Evolutionary conservation across 768 basidiomycete genomes (phyloP), one percentile per base, ranked within the genome.

Genomic region (Amyloporia xantha): DNA sequence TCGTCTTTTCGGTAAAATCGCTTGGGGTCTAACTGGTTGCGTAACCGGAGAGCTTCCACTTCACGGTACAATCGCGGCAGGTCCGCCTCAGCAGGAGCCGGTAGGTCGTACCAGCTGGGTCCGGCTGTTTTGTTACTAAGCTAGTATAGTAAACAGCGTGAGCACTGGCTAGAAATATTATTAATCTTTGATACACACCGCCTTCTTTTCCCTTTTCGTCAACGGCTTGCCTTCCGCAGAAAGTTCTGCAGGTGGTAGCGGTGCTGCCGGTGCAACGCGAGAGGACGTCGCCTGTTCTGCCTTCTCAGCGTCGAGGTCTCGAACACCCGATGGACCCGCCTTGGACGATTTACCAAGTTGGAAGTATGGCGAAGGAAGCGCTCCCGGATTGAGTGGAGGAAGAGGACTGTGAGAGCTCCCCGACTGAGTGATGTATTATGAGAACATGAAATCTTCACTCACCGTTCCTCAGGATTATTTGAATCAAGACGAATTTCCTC

Each of bases 1-100:
- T 86, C 84, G 40, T 92, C 88, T 64, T 89, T 92, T 53, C 81
- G 73, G 68, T 93, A 90, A 68, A 94, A 94, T 19, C 89, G 78
- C 63, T 95, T 96, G 15, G 91, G 91, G 59, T 96, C 93, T 17
- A 96, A 76, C 49, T 91, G 85, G 61, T 91, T 91, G 43, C 85
- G 79, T 41, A 96, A 70, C 25, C 91, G 84, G 48, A 94, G 71
- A 0, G 93, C 86, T 62, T 94, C 88, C 10, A 91, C 84, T 69
- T 96, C 91, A 44, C 86, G 84, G 58, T 91, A 69, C 35, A 93
- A 66, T 30, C 81, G 76, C 28, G 90, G 87, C 13, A 90, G 71
- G 52, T 92, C 89, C 11, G 85, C 80, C 57, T 87, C 86, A 12
- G 78, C 66, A 19, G 91, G 91, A 15, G 86, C 84, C 17, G 91